Conservation (phyloP, 192 early-diverging fungal species). For the Coemansia sp. region DNA sequence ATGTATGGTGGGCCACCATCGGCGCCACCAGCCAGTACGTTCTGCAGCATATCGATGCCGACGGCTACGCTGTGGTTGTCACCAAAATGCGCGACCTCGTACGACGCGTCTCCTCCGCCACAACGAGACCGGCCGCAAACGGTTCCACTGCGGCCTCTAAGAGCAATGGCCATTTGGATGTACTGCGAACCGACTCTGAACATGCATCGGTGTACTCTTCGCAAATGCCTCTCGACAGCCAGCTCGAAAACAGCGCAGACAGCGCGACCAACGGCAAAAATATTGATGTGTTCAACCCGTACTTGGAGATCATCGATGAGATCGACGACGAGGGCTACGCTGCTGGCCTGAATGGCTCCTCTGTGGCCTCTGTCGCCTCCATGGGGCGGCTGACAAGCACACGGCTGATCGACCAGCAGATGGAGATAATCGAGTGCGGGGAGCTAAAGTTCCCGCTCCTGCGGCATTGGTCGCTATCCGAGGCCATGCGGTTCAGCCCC, state of each 20-base stretch:
- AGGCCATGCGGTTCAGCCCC: constrained; percentile 81
- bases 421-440: constrained; percentile 47
- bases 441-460: constrained; percentile 86
- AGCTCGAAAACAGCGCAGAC: constrained; percentile 8
- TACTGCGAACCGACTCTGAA: background rate
- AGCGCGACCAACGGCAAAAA: constrained; percentile 5
- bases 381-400: constrained; percentile 37
- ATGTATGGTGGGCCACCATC: constrained; percentile 85
- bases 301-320: constrained; percentile 20
- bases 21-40: constrained; percentile 79
- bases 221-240: constrained; percentile 28
- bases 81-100: constrained; percentile 70
- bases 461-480: constrained; percentile 89
- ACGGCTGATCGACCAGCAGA: constrained; percentile 17
- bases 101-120: constrained; percentile 53
- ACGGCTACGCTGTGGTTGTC: constrained; percentile 66
- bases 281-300: constrained; percentile 24
- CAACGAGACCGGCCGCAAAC: background rate
- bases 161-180: background rate
- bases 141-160: background rate
- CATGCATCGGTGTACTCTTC: constrained; percentile 25
- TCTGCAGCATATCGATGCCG: constrained; percentile 67
- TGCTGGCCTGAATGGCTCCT: constrained; percentile 18
- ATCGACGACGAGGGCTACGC: constrained; percentile 39
- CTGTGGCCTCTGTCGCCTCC: constrained; percentile 13